Percentiles rank a stretch among this genome's conserved stretches.
phyloP scores from a whole-genome alignment of 768 basidiomycete species.

The Cystofilobasidium macerans region DNA sequence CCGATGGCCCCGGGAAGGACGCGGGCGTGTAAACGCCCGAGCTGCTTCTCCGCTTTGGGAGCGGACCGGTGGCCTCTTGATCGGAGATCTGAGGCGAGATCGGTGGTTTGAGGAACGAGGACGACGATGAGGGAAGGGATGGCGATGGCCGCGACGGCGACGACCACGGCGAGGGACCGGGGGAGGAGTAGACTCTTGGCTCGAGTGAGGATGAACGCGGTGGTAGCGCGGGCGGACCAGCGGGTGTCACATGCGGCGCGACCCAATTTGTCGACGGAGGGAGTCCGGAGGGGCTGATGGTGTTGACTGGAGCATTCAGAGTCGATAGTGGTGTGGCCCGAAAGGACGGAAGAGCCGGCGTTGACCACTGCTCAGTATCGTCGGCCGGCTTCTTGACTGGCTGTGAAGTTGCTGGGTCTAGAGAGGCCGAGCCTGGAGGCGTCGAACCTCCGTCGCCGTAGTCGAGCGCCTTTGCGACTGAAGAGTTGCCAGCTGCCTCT shows the following conservation, averaged over 20 bases:
- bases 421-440: not conserved
- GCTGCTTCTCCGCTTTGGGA: not conserved
- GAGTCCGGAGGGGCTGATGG: not conserved
- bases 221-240: not conserved
- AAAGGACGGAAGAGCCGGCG: not conserved
- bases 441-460: not conserved
- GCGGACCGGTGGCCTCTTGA: not conserved
- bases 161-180: not conserved
- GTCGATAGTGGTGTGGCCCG: not conserved
- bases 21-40: constrained; percentile 5
- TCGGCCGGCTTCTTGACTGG: no score
- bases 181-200: not conserved
- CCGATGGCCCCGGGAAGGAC: not conserved
- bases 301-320: not conserved
- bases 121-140: not conserved
- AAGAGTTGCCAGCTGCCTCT: not conserved
- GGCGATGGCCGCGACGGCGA: not conserved
- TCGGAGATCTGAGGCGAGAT: not conserved
- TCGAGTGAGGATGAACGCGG: not conserved
- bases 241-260: not conserved
- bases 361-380: not conserved
- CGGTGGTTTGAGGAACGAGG: not conserved
- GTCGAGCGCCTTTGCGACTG: not conserved
- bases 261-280: not conserved
- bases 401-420: no score